These are phyloP conservation scores for Novymonas esmeraldas DNA, from an alignment of 208 protist species.

Conservation along the genomic window DNA sequence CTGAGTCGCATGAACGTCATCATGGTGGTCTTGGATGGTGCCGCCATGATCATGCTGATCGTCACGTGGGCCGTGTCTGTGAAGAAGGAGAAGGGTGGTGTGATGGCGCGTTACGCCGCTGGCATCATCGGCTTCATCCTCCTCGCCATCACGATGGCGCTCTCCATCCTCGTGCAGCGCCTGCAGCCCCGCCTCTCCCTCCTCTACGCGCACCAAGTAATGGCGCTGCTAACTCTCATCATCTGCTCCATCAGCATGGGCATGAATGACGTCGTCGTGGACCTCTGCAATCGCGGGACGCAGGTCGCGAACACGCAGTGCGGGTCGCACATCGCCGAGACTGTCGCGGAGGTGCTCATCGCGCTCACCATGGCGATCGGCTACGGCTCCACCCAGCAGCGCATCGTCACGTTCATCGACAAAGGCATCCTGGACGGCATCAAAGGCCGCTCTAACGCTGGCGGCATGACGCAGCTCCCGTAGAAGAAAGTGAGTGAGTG, in stretches of 20 bases:
- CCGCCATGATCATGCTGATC: slow-evolving; percentile 73
- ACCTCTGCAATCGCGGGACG: slow-evolving; percentile 57
- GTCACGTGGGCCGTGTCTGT: slow-evolving; percentile 63
- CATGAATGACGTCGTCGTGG: slow-evolving; percentile 79
- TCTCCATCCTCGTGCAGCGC: slow-evolving; percentile 62
- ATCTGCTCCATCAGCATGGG: slow-evolving; percentile 75
- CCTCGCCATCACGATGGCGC: slow-evolving; percentile 49
- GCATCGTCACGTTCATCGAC: slow-evolving; percentile 85
- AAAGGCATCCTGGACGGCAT: slow-evolving; percentile 89
- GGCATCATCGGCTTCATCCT: slow-evolving; percentile 72
- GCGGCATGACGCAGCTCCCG: slow-evolving; percentile 75
- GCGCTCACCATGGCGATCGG: slow-evolving; percentile 64
- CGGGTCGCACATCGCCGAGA: slow-evolving; percentile 61
- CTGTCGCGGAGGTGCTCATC: slow-evolving; percentile 68
- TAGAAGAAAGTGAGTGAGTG: neutral
- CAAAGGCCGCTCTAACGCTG: slow-evolving; percentile 69
- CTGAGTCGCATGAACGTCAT: slow-evolving; percentile 73
- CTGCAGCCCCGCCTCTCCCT: slow-evolving; percentile 62
- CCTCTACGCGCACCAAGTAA: slow-evolving; percentile 72
- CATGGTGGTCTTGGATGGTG: slow-evolving; percentile 49
- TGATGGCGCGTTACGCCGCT: slow-evolving; percentile 54
- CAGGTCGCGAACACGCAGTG: slow-evolving; percentile 42
- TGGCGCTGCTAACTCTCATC: slow-evolving; percentile 68
- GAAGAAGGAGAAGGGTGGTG: slow-evolving; percentile 46
- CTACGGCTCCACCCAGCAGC: slow-evolving; percentile 82